These are phyloP conservation scores for Leonotis leonurus DNA, from an alignment of 257 asterid genomes.

Conservation along the genomic window DNA sequence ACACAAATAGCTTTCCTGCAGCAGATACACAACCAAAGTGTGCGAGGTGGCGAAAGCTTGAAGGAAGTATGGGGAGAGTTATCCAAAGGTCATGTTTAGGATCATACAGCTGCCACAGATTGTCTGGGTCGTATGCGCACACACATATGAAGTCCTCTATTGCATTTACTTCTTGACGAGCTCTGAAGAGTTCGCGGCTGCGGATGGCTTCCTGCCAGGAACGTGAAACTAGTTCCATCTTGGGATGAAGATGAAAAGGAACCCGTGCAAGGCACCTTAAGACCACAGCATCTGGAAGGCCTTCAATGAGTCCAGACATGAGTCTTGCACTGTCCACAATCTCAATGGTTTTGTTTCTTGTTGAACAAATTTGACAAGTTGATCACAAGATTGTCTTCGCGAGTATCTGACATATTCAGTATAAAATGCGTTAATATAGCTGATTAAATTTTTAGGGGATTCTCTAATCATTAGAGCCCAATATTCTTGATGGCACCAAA, in stretches of 20 bases:
- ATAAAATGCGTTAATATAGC: constrained; percentile 1
- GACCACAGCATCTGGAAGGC: constrained; percentile 95
- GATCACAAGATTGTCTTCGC: constrained; percentile 15
- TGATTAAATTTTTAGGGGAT: too few relatives aligned
- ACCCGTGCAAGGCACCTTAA: constrained; percentile 92
- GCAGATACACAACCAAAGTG: constrained; percentile 87
- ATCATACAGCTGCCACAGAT: constrained; percentile 91
- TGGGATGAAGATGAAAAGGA: constrained; percentile 80
- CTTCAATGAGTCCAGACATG: constrained; percentile 95
- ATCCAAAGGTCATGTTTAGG: constrained; percentile 82
- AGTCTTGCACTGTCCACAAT: constrained; percentile 23
- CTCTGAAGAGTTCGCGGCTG: constrained; percentile 74
- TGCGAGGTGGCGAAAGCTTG: constrained; percentile 82
- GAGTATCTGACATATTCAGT: constrained; percentile 23
- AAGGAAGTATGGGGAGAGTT: constrained; percentile 81
- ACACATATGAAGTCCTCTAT: constrained; percentile 78
- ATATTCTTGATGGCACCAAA: background rate
- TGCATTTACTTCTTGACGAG: constrained; percentile 73
- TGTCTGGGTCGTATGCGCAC: constrained; percentile 89
- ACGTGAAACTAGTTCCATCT: constrained; percentile 69
- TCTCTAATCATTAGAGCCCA: background rate
- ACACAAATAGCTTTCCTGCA: constrained; percentile 81
- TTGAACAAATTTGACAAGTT: background rate
- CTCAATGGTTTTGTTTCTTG: constrained; percentile 10
- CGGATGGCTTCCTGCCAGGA: constrained; percentile 78